Base-by-base conservation (phyloP, 805 yeast genomes). In the Metschnikowia orientalis region DNA sequence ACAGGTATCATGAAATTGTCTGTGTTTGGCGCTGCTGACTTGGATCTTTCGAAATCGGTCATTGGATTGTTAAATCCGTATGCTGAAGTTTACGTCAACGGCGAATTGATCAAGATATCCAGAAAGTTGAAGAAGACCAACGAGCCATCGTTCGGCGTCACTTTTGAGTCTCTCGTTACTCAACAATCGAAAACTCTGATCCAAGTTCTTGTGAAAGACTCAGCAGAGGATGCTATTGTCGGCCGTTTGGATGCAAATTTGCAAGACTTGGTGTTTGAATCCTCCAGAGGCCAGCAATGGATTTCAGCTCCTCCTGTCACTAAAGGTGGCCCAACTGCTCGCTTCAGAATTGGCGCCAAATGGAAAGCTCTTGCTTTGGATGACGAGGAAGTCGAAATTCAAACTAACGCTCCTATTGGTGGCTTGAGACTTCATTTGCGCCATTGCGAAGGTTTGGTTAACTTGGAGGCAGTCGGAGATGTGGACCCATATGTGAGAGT, bases 401-500 rank as follows among this genome's bases (percentile, higher is more conserved):
- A 63, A 30, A 66, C 65, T 32, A 61, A 65, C 44, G 75, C 82
- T 9, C 77, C 90, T 23, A 63, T 84, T 40, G 95, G 90, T 45
- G 77, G 77, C 24, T 53, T 78, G 17, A 73, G 80, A 60, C 48
- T 84, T 23, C 77, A 75, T 47, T 46, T 84, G 30, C 68, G 77
- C 38, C 59, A 65, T 20, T 81, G 79, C 11, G 53, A 53, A 8
- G 72, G 75, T 24, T 57, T 79, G 45, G 62, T 69, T 45, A 63
- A 77, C 45, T 58, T 81, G 45, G 83, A 81, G 45, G 69, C 78
- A 10, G 71, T 81, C 31, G 90, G 92, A 35, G 75, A 71, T 36
- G 77, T 82, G 47, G 89, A 84, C 56, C 92, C 94, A 4, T 83
- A 81, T 47, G 76, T 80, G 23, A 69, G 73, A 38, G 67, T 82